phyloP scores from a whole-genome alignment of 2,329 filamentous ascomycete species.

The Venturia nashicola region DNA sequence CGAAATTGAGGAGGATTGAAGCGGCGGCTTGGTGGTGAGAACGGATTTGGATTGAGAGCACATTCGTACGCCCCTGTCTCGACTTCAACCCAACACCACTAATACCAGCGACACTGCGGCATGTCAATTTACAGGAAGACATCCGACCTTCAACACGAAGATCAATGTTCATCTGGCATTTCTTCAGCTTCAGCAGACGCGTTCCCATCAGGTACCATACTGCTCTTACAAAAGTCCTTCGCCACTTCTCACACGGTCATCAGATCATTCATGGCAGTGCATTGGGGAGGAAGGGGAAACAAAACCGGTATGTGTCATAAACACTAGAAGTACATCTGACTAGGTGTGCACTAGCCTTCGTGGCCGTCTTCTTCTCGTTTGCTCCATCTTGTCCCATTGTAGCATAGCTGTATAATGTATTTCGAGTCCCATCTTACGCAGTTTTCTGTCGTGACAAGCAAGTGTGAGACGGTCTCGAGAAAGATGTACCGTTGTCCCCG shows the following conservation, averaged over 20 bases:
- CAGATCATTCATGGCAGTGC: background rate
- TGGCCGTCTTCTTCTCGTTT: background rate
- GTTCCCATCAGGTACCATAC: background rate
- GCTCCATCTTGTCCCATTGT: background rate
- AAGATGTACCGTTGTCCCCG: no score
- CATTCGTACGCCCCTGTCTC: conserved; percentile 1
- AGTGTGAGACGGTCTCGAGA: background rate
- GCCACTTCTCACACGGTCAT: background rate
- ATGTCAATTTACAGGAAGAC: background rate
- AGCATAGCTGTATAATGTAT: background rate
- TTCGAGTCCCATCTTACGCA: background rate
- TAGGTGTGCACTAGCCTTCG: background rate
- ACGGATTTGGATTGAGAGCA: background rate
- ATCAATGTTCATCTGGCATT: background rate
- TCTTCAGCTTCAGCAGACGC: background rate
- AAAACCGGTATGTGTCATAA: background rate
- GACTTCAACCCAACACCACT: background rate
- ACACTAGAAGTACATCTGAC: conserved; percentile 1
- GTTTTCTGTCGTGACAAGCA: background rate
- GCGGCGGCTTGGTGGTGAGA: background rate
- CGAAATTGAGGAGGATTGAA: conserved; percentile 73
- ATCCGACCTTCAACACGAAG: background rate
- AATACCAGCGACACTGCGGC: background rate
- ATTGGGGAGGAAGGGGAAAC: background rate
- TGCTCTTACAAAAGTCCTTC: background rate